Conservation (phyloP, 1,284 basidiomycete genomes). For the Uromyces viciae-fabae region DNA sequence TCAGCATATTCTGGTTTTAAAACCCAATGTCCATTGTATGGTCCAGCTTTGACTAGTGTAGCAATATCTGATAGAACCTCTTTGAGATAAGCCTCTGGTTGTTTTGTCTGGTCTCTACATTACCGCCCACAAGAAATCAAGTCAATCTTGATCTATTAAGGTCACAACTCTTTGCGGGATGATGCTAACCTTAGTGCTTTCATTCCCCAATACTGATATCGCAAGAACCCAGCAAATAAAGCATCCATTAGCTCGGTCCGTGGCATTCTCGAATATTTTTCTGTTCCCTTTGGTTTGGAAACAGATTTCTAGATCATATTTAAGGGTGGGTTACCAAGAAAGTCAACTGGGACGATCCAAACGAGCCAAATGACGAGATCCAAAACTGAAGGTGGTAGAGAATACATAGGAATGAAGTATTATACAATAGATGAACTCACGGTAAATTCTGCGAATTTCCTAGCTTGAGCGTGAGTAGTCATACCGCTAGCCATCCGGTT, state of each 20-base stretch:
- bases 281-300: constrained; percentile 46
- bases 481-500: constrained; percentile 54
- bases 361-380: neutral
- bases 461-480: constrained; percentile 46
- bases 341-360: neutral
- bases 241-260: constrained; percentile 81
- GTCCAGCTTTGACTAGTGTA: constrained; percentile 71
- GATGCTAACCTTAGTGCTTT: constrained; percentile 61
- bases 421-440: constrained; percentile 45
- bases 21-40: constrained; percentile 58
- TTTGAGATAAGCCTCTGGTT: constrained; percentile 85
- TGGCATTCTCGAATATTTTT: constrained; percentile 73
- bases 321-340: neutral
- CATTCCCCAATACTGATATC: constrained; percentile 77
- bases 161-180: neutral
- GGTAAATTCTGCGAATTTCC: constrained; percentile 50
- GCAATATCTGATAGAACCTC: constrained; percentile 80
- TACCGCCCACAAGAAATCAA: neutral
- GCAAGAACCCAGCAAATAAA: constrained; percentile 74
- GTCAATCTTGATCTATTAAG: neutral
- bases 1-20: constrained; percentile 49
- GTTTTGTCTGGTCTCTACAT: constrained; percentile 72
- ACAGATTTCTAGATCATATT: constrained; percentile 47
- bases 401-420: neutral
- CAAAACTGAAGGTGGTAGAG: neutral